Conservation (phyloP, 2,329 filamentous ascomycete species). For the Capronia epimyces region DNA sequence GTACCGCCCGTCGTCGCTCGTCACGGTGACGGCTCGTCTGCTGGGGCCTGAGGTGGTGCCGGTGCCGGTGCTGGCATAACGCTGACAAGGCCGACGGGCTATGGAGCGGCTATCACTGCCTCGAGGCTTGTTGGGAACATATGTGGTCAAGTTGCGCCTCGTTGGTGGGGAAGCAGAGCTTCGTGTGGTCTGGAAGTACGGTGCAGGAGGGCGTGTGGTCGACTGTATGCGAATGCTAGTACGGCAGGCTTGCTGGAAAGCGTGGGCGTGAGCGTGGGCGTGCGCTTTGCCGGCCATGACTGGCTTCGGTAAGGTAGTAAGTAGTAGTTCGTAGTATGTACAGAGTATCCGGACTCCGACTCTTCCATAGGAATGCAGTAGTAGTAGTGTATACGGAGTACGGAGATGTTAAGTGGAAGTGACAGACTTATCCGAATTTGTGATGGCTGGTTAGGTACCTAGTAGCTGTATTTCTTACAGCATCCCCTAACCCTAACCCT, state of each 20-base stretch:
- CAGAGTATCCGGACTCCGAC: too few species aligned
- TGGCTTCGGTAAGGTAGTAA: too few species aligned
- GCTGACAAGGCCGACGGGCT: neutral
- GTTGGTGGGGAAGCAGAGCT: neutral
- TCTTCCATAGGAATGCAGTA: too few species aligned
- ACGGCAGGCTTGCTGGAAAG: slow-evolving; percentile 25
- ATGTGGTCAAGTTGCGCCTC: neutral
- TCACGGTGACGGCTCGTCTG: slow-evolving; percentile 69
- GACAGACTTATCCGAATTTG: too few species aligned
- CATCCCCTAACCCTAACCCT: too few species aligned
- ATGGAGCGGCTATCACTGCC: neutral
- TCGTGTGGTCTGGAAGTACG: neutral
- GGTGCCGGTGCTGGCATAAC: slow-evolving; percentile 16
- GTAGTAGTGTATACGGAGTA: too few species aligned
- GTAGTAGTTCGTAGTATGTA: too few species aligned
- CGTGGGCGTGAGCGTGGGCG: too few species aligned
- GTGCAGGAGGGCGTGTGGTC: neutral
- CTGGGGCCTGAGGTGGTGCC: slow-evolving; percentile 37
- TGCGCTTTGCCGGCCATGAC: slow-evolving; percentile 20
- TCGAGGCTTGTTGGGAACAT: neutral
- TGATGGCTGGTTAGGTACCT: too few species aligned
- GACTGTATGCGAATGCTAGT: neutral
- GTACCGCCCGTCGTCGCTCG: slow-evolving; percentile 78
- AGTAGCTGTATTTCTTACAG: too few species aligned
- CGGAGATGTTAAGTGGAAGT: too few species aligned